phyloP scores from a whole-genome alignment of 192 early-diverging fungal genomes.

The Mortierella antarctica region DNA sequence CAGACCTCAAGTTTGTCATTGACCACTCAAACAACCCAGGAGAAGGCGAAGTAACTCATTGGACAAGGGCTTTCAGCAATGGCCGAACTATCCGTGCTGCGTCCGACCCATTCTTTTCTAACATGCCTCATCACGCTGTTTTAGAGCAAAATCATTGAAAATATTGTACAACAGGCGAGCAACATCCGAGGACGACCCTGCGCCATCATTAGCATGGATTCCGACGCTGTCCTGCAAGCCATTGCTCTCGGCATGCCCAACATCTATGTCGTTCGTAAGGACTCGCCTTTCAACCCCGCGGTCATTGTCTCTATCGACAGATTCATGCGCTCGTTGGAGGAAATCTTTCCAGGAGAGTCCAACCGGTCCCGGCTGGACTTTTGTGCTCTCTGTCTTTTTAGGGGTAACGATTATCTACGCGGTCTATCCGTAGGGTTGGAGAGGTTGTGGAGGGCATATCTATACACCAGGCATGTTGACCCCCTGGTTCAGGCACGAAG shows the following conservation, averaged over 20 bases:
- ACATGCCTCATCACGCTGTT: background rate
- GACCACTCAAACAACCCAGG: slow-evolving; percentile 53
- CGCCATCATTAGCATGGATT: slow-evolving; percentile 51
- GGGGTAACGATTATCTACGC: slow-evolving; percentile 52
- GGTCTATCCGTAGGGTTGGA: slow-evolving; percentile 27
- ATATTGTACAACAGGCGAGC: slow-evolving; percentile 35
- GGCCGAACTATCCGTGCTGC: no score
- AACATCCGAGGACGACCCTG: slow-evolving; percentile 49
- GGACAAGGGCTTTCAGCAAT: background rate
- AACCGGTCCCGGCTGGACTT: slow-evolving; percentile 40
- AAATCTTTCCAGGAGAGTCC: slow-evolving; percentile 39
- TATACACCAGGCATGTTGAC: slow-evolving; percentile 35
- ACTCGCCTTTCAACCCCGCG: slow-evolving; percentile 4
- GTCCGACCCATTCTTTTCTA: background rate
- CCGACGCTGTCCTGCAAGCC: slow-evolving; percentile 48
- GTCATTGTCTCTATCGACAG: slow-evolving; percentile 41
- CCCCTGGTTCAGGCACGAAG: slow-evolving; percentile 16
- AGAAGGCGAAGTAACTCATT: slow-evolving; percentile 54
- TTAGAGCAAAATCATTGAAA: slow-evolving; percentile 54
- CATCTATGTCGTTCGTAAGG: slow-evolving; percentile 44
- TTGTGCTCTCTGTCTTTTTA: slow-evolving; percentile 41
- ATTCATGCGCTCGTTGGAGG: slow-evolving; percentile 28
- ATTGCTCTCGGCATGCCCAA: slow-evolving; percentile 47
- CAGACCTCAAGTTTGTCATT: slow-evolving; percentile 54
- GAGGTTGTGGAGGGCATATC: slow-evolving; percentile 33